Conservation (phyloP, 2,329 filamentous ascomycete genomes). For the Calonectria honghensis region DNA sequence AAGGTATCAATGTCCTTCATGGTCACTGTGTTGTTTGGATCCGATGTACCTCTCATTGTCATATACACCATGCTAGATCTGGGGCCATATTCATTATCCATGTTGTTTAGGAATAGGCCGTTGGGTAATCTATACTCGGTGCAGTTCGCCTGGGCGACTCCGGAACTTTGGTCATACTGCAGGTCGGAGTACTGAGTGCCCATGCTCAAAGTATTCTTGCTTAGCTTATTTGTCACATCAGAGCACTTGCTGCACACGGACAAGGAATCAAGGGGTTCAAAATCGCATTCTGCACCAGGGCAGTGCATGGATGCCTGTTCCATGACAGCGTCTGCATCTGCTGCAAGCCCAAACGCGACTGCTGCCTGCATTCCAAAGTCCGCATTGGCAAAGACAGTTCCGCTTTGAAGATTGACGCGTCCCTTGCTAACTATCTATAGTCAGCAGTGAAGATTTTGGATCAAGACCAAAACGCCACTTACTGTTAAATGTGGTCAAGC, state of each 20-base stretch:
- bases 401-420: neutral
- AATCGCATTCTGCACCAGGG: slow-evolving; percentile 28
- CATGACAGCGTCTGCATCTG: neutral
- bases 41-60: slow-evolving; percentile 39
- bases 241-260: slow-evolving; percentile 37
- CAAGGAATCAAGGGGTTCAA: slow-evolving; percentile 28
- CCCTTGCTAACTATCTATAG: slow-evolving; percentile 25
- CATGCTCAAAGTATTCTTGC: neutral
- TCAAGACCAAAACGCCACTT: neutral
- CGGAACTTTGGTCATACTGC: slow-evolving; percentile 4
- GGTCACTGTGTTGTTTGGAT: slow-evolving; percentile 35
- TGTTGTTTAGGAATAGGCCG: slow-evolving; percentile 41
- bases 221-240: slow-evolving; percentile 29
- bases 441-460: neutral
- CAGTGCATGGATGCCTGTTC: slow-evolving; percentile 30
- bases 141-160: neutral
- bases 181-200: slow-evolving; percentile 22
- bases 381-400: slow-evolving; percentile 21
- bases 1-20: slow-evolving; percentile 43
- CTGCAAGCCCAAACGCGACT: slow-evolving; percentile 34
- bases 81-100: slow-evolving; percentile 25
- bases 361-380: slow-evolving; percentile 44
- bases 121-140: slow-evolving; percentile 36
- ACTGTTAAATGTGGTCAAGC: slow-evolving; percentile 3
- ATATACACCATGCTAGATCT: slow-evolving; percentile 38